These are phyloP conservation scores for Chaetomium olivaceum DNA, from an alignment of 2,329 filamentous ascomycete species.

Conservation along the genomic window DNA sequence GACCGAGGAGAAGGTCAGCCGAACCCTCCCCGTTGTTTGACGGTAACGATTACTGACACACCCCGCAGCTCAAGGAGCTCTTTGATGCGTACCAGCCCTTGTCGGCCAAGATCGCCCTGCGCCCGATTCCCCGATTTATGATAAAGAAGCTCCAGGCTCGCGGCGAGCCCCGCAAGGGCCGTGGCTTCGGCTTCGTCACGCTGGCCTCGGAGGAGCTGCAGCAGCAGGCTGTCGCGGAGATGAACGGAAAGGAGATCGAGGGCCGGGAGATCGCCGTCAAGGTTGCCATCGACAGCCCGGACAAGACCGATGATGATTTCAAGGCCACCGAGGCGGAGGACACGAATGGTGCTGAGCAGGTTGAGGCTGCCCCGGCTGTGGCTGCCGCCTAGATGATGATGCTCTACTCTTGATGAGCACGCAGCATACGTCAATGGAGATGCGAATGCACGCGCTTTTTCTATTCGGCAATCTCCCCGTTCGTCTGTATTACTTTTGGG, in stretches of 20 bases:
- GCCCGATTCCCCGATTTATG: constrained; percentile 99
- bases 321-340: constrained; percentile 49
- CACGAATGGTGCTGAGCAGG: constrained; percentile 43
- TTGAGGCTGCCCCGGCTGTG: constrained; percentile 24
- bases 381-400: constrained; percentile 34
- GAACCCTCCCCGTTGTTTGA: not conserved
- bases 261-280: constrained; percentile 99
- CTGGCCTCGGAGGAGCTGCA: constrained; percentile 93
- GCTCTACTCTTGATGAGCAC: constrained; percentile 30
- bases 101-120: constrained; percentile 97
- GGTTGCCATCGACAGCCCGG: constrained; percentile 98
- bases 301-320: constrained; percentile 89
- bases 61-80: constrained; percentile 85
- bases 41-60: constrained; percentile 31
- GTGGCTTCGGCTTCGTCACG: constrained; percentile 97
- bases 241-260: constrained; percentile 99
- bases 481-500: constrained; percentile 38
- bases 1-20: constrained; percentile 87
- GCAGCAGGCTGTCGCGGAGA: constrained; percentile 94
- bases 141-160: constrained; percentile 99
- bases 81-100: constrained; percentile 89
- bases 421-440: constrained; percentile 30
- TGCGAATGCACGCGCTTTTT: constrained; percentile 30
- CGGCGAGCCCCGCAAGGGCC: constrained; percentile 97
- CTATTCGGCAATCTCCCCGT: constrained; percentile 30